Evolutionary conservation across 2,329 filamentous ascomycete genomes (phyloP), one percentile per base, ranked within the genome.

Genomic region (Didymella pinodella): DNA sequence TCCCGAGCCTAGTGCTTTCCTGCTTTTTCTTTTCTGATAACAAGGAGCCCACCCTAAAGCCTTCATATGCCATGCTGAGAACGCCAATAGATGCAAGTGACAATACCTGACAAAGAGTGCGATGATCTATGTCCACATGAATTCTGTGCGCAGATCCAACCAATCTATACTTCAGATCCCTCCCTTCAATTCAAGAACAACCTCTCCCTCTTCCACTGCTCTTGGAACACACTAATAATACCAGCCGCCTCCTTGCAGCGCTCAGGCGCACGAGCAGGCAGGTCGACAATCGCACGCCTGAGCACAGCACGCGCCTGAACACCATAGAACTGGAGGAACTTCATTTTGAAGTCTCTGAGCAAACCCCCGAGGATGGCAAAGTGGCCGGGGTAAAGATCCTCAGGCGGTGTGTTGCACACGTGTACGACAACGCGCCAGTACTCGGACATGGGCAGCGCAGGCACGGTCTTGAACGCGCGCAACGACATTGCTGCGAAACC

Each of bases 401-500:
- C 72, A 20, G 86, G 72, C 0, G 92, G 89, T 0, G 91, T 90
- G 73, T 92, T 93, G 72, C 93, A 80, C 36, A 98, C 91, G 43
- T 83, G 83, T 0, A 92, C 87, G 56, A 98, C 80, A 0, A 90
- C 84, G 36, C 82, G 84, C 95, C 95, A 99, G 81, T 95, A 98
- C 55, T 93, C 84, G 0, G 84, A 48, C 90, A 91, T 4, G 89
- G 93, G 77, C 86, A 95, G 0, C 89, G 93, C 96, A 22, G 73
- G 71, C 22, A 73, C 93, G 64, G 88, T 88, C 38, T 82, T 81
- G 1, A 88, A 86, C 64, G 86, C 89, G 47, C 94, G 88, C 8
- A 97, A 82, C 1, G 92, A 87, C 36, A 98, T 83, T 1, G 93
- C 87, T 0, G 93, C 91, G 72, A 90, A 99, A 0, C 94, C 94